Percentiles rank a stretch among this genome's conserved stretches.
Conservation (phyloP, 2,329 filamentous ascomycete species). For the Cercospora sp. region DNA sequence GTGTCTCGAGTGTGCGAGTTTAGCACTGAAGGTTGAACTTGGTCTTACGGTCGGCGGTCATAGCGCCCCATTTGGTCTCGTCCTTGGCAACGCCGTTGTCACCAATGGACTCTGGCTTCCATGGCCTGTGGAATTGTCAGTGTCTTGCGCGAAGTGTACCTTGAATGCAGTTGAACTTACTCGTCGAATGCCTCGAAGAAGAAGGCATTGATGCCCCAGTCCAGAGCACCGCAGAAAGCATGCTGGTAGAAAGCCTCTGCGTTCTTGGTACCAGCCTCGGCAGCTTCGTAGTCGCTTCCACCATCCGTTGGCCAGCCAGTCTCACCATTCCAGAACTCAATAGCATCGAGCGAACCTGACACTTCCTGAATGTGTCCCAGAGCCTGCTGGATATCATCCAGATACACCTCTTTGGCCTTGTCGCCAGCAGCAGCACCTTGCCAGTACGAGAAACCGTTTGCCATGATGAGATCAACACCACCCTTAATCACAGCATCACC, state of each 20-base stretch:
- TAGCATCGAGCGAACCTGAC: slow-evolving; percentile 54
- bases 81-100: slow-evolving; percentile 60
- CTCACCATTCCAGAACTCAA: slow-evolving; percentile 70
- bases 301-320: slow-evolving; percentile 65
- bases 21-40: slow-evolving; percentile 30
- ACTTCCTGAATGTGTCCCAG: slow-evolving; percentile 62
- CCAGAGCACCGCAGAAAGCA: slow-evolving; percentile 63
- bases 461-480: slow-evolving; percentile 62
- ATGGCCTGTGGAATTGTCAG: slow-evolving; percentile 39
- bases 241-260: slow-evolving; percentile 61
- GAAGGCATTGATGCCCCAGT: slow-evolving; percentile 68
- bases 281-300: slow-evolving; percentile 62
- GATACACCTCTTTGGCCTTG: slow-evolving; percentile 62
- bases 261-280: slow-evolving; percentile 60
- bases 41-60: slow-evolving; percentile 47
- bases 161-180: slow-evolving; percentile 27
- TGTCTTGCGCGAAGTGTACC: not conserved
- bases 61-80: slow-evolving; percentile 70
- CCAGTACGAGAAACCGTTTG: slow-evolving; percentile 74
- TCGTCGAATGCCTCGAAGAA: slow-evolving; percentile 75
- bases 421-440: slow-evolving; percentile 54
- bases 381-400: slow-evolving; percentile 67
- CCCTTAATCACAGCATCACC: slow-evolving; percentile 62
- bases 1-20: not conserved
- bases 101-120: slow-evolving; percentile 65